These are phyloP conservation scores for Trypanosomatidae sp. DNA, from an alignment of 208 protist genomes.

Conservation along the genomic window DNA sequence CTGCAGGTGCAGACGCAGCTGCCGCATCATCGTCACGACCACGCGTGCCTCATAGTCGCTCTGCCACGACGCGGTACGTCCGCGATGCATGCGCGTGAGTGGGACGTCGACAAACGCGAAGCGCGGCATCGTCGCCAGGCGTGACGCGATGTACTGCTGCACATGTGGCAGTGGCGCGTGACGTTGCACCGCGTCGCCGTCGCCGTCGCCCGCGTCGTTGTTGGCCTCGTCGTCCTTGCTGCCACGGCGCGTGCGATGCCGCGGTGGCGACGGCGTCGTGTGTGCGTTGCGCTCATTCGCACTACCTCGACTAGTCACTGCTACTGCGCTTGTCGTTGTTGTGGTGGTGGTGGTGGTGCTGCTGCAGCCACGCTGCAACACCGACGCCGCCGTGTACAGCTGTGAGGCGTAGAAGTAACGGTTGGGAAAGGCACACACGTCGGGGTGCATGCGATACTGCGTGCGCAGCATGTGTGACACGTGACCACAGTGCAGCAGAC, in stretches of 20 bases:
- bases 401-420: conserved; percentile 57
- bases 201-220: not conserved
- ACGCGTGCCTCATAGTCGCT: conserved; percentile 42
- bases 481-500: conserved; percentile 48
- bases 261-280: not conserved
- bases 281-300: not conserved
- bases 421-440: conserved; percentile 79
- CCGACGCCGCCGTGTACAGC: conserved; percentile 28
- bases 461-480: conserved; percentile 48
- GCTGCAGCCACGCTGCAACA: conserved; percentile 7
- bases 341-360: not conserved
- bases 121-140: conserved; percentile 15
- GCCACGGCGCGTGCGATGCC: not conserved
- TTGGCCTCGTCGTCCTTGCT: not conserved
- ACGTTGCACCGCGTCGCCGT: not conserved
- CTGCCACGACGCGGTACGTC: conserved; percentile 14
- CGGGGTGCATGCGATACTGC: conserved; percentile 88
- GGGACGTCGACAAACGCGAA: conserved; percentile 66
- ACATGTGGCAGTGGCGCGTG: not conserved
- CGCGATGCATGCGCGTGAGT: conserved; percentile 25
- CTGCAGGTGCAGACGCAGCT: conserved; percentile 31
- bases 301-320: not conserved
- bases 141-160: conserved; percentile 3
- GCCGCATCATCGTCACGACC: conserved; percentile 53
- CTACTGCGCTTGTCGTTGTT: not conserved